Base-by-base conservation (phyloP, 257 asterid species). In the Petunia secreta region DNA sequence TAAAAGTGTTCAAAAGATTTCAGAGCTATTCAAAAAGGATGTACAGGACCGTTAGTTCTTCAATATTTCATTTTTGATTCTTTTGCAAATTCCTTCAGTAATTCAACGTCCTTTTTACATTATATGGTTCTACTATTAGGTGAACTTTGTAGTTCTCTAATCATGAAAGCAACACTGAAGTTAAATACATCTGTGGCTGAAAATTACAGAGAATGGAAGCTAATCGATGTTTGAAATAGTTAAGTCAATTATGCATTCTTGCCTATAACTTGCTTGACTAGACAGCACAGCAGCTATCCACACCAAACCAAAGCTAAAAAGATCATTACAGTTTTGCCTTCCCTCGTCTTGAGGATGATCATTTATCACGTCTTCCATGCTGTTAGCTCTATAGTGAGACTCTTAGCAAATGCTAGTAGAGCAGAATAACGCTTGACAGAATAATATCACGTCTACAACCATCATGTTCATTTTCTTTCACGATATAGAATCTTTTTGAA, bases 291-390 rank as follows among this genome's bases (percentile, higher is more conserved):
- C 65, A 59, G 65, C 25, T 59, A 0, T 38, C 34, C 65, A 16
- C 65, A 59, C 65, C 65, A 59, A 59, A 16, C 65, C 63, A 59
- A 59, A 50, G 71, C 48, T 64, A 64, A 38, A 64, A 13, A 11
- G 25, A 64, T 10, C 71, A 64, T 13, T 64, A 13, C 16, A 9
- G 8, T 10, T 63, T 38, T 63, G 41, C 2, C 39, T 11, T 63
- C 71, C 43, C 48, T 63, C 10, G 71, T 4, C 71, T 1, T 0
- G 16, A 39, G 69, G 71, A 63, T 63, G 48, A 63, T 38, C 73
- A 39, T 13, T 34, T 1, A 39, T 64, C 34, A 39, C 3, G 50
- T 11, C 11, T 64, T 64, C 48, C 34, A 5, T 39, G 10, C 71
- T 25, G 38, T 25, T 37, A 38, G 36, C 34, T 65, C 50, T 65